Percentiles rank a stretch among this genome's conserved stretches.
Evolutionary conservation across 1,284 basidiomycete genomes (phyloP).

Genomic region (Mixia osmundae): DNA sequence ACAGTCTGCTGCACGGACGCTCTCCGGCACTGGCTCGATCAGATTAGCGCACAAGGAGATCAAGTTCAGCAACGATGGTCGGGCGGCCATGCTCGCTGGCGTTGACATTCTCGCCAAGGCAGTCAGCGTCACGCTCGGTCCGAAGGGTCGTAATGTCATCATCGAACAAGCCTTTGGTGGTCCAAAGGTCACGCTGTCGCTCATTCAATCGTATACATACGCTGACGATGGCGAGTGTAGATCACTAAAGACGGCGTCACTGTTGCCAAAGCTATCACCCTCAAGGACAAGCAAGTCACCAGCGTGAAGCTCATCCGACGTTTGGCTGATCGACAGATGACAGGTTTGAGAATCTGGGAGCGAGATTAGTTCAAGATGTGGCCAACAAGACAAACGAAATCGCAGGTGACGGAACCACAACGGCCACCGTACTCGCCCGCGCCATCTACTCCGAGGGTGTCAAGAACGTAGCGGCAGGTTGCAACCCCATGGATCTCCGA

Average conservation of each 20-base stretch:
- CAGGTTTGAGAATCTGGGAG: conserved; percentile 4
- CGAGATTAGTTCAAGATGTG: conserved; percentile 11
- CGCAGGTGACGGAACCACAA: conserved; percentile 94
- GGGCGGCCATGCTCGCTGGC: conserved; percentile 79
- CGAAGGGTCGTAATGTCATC: conserved; percentile 97
- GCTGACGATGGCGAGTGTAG: conserved; percentile 4
- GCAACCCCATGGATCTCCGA: conserved; percentile 98
- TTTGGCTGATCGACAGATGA: neutral
- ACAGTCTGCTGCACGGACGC: too few species aligned
- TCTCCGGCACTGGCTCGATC: too few species aligned
- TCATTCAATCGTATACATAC: too few species aligned
- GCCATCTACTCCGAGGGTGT: conserved; percentile 97
- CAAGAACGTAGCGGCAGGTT: conserved; percentile 96
- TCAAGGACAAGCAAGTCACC: conserved; percentile 97
- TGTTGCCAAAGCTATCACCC: conserved; percentile 78
- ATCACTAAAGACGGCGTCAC: conserved; percentile 82
- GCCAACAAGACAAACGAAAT: conserved; percentile 42
- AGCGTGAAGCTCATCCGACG: conserved; percentile 52
- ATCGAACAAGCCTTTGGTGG: conserved; percentile 95
- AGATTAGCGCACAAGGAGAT: too few species aligned
- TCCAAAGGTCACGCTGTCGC: conserved; percentile 95
- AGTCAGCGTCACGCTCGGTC: conserved; percentile 82
- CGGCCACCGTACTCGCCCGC: conserved; percentile 84
- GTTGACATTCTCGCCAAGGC: conserved; percentile 91
- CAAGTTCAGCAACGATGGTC: conserved; percentile 7